Base-by-base conservation (phyloP, 441 rosid genomes). In the Melastoma candidum region DNA sequence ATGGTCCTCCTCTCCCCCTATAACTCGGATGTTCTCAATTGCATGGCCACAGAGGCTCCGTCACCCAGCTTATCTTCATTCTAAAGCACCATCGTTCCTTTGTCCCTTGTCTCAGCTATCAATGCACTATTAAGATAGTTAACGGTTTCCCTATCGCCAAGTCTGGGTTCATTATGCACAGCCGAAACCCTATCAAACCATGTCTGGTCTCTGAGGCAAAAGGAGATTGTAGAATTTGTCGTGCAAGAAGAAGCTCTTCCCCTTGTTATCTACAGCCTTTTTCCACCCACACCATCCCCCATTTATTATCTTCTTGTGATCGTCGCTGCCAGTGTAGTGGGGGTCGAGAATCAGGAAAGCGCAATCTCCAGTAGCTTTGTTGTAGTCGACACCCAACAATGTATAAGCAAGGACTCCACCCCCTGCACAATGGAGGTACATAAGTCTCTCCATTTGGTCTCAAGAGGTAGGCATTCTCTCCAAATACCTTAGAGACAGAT, bases 231-330 rank as follows among this genome's bases (percentile, higher is more conserved):
- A 87, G 70, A 92, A 92, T 70, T 85, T 92, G 50, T 85, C 87
- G 14, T 82, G 90, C 61, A 92, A 75, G 74, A 92, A 92, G 79
- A 87, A 92, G 63, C 74, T 82, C 77, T 76, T 92, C 43, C 98
- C 98, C 64, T 76, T 87, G 81, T 77, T 83, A 65, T 87, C 94
- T 14, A 92, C 76, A 0, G 94, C 85, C 53, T 83, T 92, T 63
- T 92, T 92, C 95, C 98, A 92, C 12, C 95, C 86, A 43, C 93
- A 83, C 95, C 98, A 87, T 63, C 96, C 95, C 2, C 96, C 87
- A 59, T 85, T 92, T 12, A 79, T 66, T 7, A 92, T 85, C 74
- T 85, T 85, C 90, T 79, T 87, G 59, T 63, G 82, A 51, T 92
- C 96, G 22, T 92, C 94, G 13, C 55, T 74, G 2, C 98, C 95